Conservation (phyloP, 495 filamentous ascomycete genomes). For the Penicillium pancosmium region DNA sequence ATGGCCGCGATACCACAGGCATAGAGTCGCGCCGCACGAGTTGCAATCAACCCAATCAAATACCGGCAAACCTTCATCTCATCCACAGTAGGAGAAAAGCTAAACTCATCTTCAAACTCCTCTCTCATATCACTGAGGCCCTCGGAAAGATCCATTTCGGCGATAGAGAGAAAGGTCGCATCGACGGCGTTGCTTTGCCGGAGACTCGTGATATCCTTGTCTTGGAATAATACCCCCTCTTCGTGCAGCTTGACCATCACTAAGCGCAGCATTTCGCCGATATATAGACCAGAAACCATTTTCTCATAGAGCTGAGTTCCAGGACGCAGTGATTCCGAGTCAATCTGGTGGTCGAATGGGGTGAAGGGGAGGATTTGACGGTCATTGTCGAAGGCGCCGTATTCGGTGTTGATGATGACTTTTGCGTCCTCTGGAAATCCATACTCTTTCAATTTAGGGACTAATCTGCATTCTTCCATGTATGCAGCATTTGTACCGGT, state of each 20-base stretch:
- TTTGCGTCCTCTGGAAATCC: constrained; percentile 77
- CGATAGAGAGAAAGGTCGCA: constrained; percentile 75
- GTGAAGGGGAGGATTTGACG: constrained; percentile 70
- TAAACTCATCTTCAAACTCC: constrained; percentile 69
- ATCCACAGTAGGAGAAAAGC: constrained; percentile 61
- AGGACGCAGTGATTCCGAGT: constrained; percentile 41
- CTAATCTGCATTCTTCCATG: constrained; percentile 80
- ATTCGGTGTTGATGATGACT: constrained; percentile 98
- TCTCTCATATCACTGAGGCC: constrained; percentile 74
- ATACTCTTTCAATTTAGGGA: constrained; percentile 83
- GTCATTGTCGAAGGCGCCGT: constrained; percentile 95
- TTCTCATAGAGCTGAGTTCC: constrained; percentile 53
- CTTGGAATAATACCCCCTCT: constrained; percentile 33
- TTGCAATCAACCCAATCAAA: constrained; percentile 83
- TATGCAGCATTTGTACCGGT: constrained; percentile 97
- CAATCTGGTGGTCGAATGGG: constrained; percentile 40
- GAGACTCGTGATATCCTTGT: constrained; percentile 56
- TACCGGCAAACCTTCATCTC: constrained; percentile 81
- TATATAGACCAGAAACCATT: constrained; percentile 52
- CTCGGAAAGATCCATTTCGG: constrained; percentile 69
- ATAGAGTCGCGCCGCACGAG: constrained; percentile 83
- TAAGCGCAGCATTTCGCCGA: constrained; percentile 49
- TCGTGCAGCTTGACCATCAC: constrained; percentile 43
- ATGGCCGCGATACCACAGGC: constrained; percentile 91
- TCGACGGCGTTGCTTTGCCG: constrained; percentile 76